Evolutionary conservation across 495 filamentous ascomycete species (phyloP), one percentile per base, ranked within the genome.

Genomic region (Penicillium herquei): DNA sequence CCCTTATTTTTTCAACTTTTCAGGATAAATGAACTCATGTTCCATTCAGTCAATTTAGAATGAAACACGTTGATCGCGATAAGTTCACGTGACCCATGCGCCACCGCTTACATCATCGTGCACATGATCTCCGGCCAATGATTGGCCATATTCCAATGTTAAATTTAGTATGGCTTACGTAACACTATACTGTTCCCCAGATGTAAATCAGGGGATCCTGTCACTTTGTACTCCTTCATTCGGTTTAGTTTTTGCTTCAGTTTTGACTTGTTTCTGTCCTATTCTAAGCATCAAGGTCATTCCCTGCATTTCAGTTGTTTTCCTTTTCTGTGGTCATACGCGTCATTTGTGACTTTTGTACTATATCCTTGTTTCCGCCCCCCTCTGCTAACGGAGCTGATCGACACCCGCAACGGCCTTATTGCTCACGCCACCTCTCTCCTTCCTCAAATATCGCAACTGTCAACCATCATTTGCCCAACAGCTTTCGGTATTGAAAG

Each of bases 321-420:
- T 26, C 21, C 9, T 14, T 40, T 51, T 30, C 34, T 26, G 59
- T 49, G 60, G 51, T 26, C 21, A 58, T 33, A 57, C 49, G 64
- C 64, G 61, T 64, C 64, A 66, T 61, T 49, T 33, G 18, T 21
- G 32, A 39, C n/a, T 9, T n/a, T 10, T 55, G 49, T 58, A 56
- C 61, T 55, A 50, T 39, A 56, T 54, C 58, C 63, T 64, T 58
- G 64, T 61, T 66, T 59, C 50, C 43, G 53, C 53, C 32, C 16
- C 54, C 52, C 32, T 39, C 48, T 52, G 18, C 51, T 56, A 56
- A 42, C 50, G 50, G 35, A 57, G 58, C 56, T 54, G 65, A 68
- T 68, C 63, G 63, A 57, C 63, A 34, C 43, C 52, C 56, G 50
- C 49, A 54, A 54, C 51, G 50, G 52, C 56, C 56, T 53, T 55